These are phyloP conservation scores for Thielaviopsis ethacetica DNA, from an alignment of 2,329 filamentous ascomycete species.

Conservation along the genomic window DNA sequence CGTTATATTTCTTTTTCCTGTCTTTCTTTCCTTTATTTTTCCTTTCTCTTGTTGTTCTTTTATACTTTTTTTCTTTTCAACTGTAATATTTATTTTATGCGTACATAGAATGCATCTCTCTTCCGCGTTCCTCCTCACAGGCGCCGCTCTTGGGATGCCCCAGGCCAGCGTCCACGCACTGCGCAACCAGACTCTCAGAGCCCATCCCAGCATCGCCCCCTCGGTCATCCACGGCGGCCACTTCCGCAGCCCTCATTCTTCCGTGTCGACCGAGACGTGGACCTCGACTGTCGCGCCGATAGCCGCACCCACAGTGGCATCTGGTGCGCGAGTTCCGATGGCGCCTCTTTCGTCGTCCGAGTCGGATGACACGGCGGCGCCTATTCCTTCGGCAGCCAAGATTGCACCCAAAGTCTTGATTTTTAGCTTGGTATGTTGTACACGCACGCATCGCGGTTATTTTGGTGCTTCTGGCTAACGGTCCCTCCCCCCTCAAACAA, in stretches of 20 bases:
- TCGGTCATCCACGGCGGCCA: not conserved
- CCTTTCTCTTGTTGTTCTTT: not conserved
- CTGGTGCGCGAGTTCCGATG: not conserved
- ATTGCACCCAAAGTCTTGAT: slow-evolving; percentile 45
- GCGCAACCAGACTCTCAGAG: not conserved
- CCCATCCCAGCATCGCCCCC: not conserved
- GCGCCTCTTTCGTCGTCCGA: not conserved
- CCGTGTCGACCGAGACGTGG: not conserved
- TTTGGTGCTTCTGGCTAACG: not conserved
- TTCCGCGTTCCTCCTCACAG: too few species aligned
- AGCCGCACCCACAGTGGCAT: not conserved
- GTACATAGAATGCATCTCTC: not conserved
- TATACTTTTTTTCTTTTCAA: not conserved
- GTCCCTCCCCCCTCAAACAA: slow-evolving; percentile 17
- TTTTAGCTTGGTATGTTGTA: slow-evolving; percentile 37
- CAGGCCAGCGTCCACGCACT: not conserved
- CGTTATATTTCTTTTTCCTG: not conserved
- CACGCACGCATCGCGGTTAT: not conserved
- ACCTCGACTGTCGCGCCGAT: not conserved
- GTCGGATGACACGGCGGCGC: not conserved
- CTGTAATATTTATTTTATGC: not conserved
- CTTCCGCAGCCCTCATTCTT: not conserved
- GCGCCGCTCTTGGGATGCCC: not conserved
- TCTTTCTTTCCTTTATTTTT: not conserved
- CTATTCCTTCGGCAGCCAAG: slow-evolving; percentile 11